phyloP scores from a whole-genome alignment of 768 basidiomycete species.

The Boletus coccyginus region DNA sequence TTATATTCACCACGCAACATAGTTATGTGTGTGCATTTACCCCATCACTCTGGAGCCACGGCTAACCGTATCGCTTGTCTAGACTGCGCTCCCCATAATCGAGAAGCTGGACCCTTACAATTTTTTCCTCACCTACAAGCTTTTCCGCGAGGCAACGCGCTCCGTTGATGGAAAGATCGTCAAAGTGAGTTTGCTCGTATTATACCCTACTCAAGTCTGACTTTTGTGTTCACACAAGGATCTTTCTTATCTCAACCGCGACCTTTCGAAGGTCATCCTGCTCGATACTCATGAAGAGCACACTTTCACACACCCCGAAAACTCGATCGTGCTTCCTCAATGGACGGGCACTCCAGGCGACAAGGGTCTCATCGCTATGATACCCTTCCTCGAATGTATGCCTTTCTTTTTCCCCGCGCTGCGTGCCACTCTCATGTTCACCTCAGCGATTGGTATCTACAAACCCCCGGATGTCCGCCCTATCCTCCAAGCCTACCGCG shows the following conservation, averaged over 20 bases:
- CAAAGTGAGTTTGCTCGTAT: slow-evolving; percentile 51
- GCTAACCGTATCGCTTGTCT: neutral
- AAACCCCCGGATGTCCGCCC: slow-evolving; percentile 84
- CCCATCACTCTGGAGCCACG: neutral
- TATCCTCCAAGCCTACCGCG: slow-evolving; percentile 79
- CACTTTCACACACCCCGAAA: slow-evolving; percentile 78
- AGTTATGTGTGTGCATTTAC: slow-evolving; percentile 63
- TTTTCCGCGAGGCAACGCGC: slow-evolving; percentile 92
- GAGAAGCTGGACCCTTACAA: slow-evolving; percentile 95
- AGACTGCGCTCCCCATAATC: slow-evolving; percentile 86
- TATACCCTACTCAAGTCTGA: neutral
- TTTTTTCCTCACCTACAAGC: slow-evolving; percentile 82
- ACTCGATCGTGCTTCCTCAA: slow-evolving; percentile 76
- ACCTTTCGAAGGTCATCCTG: slow-evolving; percentile 83
- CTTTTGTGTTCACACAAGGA: slow-evolving; percentile 48
- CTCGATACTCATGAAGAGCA: slow-evolving; percentile 86
- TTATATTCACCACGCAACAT: slow-evolving; percentile 90
- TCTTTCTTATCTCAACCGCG: slow-evolving; percentile 91
- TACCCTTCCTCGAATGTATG: slow-evolving; percentile 93
- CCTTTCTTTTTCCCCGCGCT: neutral
- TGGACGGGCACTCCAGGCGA: slow-evolving; percentile 83
- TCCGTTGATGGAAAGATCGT: slow-evolving; percentile 79
- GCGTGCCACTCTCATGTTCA: neutral
- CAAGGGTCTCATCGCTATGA: slow-evolving; percentile 82
- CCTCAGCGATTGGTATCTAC: slow-evolving; percentile 87